Evolutionary conservation across 2,329 filamentous ascomycete species (phyloP).

Genomic region (Truncatella angustata): DNA sequence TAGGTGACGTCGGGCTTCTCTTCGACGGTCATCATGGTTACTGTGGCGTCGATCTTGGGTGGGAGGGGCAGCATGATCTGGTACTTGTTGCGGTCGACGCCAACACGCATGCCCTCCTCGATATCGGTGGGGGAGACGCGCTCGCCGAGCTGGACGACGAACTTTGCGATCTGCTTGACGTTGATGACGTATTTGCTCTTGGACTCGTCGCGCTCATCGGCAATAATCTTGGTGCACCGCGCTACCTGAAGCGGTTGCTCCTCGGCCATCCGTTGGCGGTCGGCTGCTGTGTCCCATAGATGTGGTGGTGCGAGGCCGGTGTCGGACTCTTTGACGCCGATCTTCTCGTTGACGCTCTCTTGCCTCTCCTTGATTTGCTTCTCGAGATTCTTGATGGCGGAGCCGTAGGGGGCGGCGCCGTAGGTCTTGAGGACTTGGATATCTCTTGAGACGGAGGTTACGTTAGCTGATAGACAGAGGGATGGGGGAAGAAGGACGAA

Average conservation of each 20-base stretch:
- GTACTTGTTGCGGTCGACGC: conserved; percentile 98
- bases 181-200: conserved; percentile 99
- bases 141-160: conserved; percentile 96
- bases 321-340: conserved; percentile 95
- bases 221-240: conserved; percentile 98
- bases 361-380: conserved; percentile 99
- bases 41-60: conserved; percentile 97
- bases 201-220: conserved; percentile 90
- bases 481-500: conserved; percentile 37
- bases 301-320: conserved; percentile 97
- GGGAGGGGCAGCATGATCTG: conserved; percentile 95
- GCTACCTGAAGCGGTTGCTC: conserved; percentile 97
- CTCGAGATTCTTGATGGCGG: conserved; percentile 93
- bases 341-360: conserved; percentile 97
- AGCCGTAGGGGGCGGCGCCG: conserved; percentile 92
- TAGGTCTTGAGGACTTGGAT: conserved; percentile 99
- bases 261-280: conserved; percentile 97
- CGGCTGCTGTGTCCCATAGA: conserved; percentile 97
- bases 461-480: conserved; percentile 27
- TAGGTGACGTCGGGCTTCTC: conserved; percentile 99
- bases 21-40: conserved; percentile 99
- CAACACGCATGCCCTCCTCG: conserved; percentile 98
- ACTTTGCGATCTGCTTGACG: conserved; percentile 99
- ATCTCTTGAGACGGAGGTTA: conserved; percentile 75
- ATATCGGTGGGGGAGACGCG: conserved; percentile 98